Evolutionary conservation across 306 rosid genomes (phyloP).

Genomic region (Malus orientalis): DNA sequence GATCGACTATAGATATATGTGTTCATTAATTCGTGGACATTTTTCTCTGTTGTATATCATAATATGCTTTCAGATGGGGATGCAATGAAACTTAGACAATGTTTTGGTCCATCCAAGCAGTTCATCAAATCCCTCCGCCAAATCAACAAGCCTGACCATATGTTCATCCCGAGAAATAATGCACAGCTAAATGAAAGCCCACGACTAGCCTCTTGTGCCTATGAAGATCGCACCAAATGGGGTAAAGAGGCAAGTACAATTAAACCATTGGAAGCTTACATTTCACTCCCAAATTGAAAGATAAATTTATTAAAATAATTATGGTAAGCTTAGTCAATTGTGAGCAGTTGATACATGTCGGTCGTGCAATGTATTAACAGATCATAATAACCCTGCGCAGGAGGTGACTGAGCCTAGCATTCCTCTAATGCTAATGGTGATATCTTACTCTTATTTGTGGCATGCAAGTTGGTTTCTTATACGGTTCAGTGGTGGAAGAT

Average conservation of each 20-base stretch:
- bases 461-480: slow-evolving; percentile 55
- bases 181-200: slow-evolving; percentile 23
- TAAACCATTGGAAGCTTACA: neutral
- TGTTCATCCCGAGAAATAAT: neutral
- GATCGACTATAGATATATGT: no score
- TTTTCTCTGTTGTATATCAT: no score
- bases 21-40: neutral
- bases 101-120: slow-evolving; percentile 50
- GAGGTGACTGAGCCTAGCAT: neutral
- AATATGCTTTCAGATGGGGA: slow-evolving; percentile 23
- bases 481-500: slow-evolving; percentile 51
- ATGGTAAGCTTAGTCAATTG: neutral
- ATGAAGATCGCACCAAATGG: slow-evolving; percentile 53
- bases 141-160: slow-evolving; percentile 13
- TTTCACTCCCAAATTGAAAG: no score
- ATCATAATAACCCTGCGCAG: no score
- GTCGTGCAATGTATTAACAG: no score
- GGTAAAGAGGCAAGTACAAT: slow-evolving; percentile 41
- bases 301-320: no score
- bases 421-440: no score
- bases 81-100: slow-evolving; percentile 24
- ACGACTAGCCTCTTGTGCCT: slow-evolving; percentile 49
- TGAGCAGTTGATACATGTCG: no score
- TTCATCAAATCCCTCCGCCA: slow-evolving; percentile 37
- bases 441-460: neutral